These are phyloP conservation scores for Davidsoniella virescens DNA, from an alignment of 2,329 filamentous ascomycete genomes.

Conservation along the genomic window DNA sequence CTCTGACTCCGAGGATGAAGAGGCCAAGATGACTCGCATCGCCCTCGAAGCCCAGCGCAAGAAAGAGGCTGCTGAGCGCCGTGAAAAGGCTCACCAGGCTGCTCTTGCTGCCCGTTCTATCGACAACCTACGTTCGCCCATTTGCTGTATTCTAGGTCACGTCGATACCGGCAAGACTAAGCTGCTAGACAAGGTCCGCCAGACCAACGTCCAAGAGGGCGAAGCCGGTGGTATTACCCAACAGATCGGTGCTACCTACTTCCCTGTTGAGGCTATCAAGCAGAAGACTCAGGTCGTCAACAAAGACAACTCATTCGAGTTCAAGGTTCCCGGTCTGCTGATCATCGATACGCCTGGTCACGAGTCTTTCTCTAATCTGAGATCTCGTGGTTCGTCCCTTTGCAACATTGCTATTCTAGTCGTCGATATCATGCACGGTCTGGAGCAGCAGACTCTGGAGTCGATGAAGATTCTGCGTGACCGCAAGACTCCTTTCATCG, in stretches of 20 bases:
- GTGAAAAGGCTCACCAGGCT: slow-evolving; percentile 80
- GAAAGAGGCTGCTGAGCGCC: slow-evolving; percentile 72
- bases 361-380: slow-evolving; percentile 98
- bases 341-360: slow-evolving; percentile 98
- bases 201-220: slow-evolving; percentile 96
- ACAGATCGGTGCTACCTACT: slow-evolving; percentile 98
- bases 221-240: slow-evolving; percentile 99
- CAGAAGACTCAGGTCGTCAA: slow-evolving; percentile 93
- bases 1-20: slow-evolving; percentile 50
- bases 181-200: slow-evolving; percentile 91
- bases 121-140: slow-evolving; percentile 89
- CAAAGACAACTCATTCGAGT: slow-evolving; percentile 74
- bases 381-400: slow-evolving; percentile 90
- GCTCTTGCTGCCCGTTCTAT: slow-evolving; percentile 80
- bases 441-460: slow-evolving; percentile 92
- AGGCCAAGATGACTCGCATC: slow-evolving; percentile 57
- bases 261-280: slow-evolving; percentile 82
- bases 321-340: slow-evolving; percentile 92
- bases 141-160: slow-evolving; percentile 99
- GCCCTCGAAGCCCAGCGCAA: slow-evolving; percentile 63
- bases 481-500: slow-evolving; percentile 92
- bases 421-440: slow-evolving; percentile 98
- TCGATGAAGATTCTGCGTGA: slow-evolving; percentile 91
- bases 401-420: slow-evolving; percentile 99
- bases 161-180: slow-evolving; percentile 99